Base-by-base conservation (phyloP, 768 basidiomycete genomes). In the Leccinum barrowsii region DNA sequence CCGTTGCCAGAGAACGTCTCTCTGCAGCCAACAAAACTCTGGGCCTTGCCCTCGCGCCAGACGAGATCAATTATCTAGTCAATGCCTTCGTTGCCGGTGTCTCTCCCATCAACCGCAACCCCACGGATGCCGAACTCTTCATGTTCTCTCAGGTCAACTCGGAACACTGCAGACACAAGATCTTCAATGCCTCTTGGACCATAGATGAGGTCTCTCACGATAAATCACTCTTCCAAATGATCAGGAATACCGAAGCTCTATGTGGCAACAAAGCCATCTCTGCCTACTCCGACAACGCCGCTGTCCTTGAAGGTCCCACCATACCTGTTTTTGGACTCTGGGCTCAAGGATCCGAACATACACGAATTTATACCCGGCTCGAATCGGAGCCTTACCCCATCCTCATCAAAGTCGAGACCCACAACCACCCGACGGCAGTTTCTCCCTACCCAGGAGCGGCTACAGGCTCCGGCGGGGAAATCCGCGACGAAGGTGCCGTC, bases 111-210 rank as follows among this genome's bases (percentile, higher is more conserved):
- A 79, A 80, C 50, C 85, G 95, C 35, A 88, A 93, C 69, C 97
- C 96, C 7, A 97, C 92, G 40, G 97, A 98, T 70, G 95, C 96
- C 3, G 97, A 99, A 71, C 80, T 99, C 7, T 99, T 99, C 83
- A 99, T 98, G 97, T 99, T 98, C 73, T 96, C 97, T 3, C 97
- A 99, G 70, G 96, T 99, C 72, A 99, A 99, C 76, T 98, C 95
- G n/a, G 97, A 99, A 73, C 97, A 98, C 70, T 99, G 97, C 73
- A 83, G 97, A 34, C 97, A 99, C 81, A 99, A 99, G 76, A 98
- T 98, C 65, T 99, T 98, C 80, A 99, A 99, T 70, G 95, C 97
- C 0, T 82, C 90, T 15, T 99, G 97, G 97, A 91, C 85, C 11
- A 84, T 99, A 63, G 90, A 98, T 66, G 88, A 81, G 2, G 66